These are phyloP conservation scores for Globisporangium canariense DNA, from an alignment of 352 stramenopile genomes.

Conservation along the genomic window DNA sequence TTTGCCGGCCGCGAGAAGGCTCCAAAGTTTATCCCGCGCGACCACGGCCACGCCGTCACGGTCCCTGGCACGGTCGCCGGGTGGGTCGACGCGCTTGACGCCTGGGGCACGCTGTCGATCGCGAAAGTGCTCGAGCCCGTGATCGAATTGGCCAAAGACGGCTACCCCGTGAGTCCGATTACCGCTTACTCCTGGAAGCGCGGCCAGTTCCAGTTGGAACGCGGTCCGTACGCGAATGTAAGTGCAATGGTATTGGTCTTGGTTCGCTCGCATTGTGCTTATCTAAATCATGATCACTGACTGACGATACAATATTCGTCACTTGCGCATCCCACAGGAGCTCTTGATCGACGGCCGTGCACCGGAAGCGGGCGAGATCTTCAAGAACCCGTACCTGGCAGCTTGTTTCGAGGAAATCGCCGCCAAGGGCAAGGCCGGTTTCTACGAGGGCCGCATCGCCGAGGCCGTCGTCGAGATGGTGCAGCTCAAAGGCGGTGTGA, in stretches of 20 bases:
- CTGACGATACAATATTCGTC: neutral
- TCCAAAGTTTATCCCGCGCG: conserved; percentile 36
- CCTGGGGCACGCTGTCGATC: conserved; percentile 84
- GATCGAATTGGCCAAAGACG: conserved; percentile 88
- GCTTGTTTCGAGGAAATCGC: conserved; percentile 84
- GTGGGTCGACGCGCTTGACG: conserved; percentile 89
- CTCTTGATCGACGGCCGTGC: conserved; percentile 50
- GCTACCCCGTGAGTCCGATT: conserved; percentile 91
- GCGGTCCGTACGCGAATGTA: conserved; percentile 37
- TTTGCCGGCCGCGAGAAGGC: conserved; percentile 26
- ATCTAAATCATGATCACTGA: no score
- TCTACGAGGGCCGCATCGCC: conserved; percentile 84
- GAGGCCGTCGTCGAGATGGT: conserved; percentile 87
- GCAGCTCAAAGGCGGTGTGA: conserved; percentile 49
- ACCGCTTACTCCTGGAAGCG: conserved; percentile 85
- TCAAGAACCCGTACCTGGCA: conserved; percentile 87
- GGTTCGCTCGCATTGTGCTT: no score
- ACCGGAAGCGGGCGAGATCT: conserved; percentile 68
- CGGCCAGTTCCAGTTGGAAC: conserved; percentile 64
- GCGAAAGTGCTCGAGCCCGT: conserved; percentile 87
- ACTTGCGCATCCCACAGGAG: conserved; percentile 22
- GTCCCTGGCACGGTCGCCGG: conserved; percentile 91
- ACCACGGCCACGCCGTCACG: conserved; percentile 68
- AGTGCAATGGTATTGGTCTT: neutral
- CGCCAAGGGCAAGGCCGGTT: conserved; percentile 81